Evolutionary conservation across 2,329 filamentous ascomycete species (phyloP).

Genomic region (Claviceps capensis): DNA sequence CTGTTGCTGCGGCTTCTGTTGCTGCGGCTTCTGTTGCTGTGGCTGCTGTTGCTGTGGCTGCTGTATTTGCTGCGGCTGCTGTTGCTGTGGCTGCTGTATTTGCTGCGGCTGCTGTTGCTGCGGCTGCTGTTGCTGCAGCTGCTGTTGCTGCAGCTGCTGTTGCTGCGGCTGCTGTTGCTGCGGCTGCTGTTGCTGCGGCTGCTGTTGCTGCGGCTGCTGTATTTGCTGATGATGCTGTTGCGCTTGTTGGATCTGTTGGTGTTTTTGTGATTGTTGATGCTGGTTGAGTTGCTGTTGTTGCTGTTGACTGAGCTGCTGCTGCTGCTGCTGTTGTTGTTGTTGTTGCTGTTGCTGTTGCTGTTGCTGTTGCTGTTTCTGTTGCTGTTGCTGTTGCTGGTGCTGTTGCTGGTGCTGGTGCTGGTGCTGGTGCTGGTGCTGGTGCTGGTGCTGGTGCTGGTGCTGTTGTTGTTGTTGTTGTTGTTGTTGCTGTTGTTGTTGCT

Average conservation of each 20-base stretch:
- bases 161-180: too few relatives aligned
- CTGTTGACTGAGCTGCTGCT: slow-evolving; percentile 15
- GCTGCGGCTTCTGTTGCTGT: slow-evolving; percentile 11
- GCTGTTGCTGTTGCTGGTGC: slow-evolving; percentile 16
- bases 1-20: slow-evolving; percentile 19
- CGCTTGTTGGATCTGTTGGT: slow-evolving; percentile 5
- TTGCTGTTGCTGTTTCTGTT: slow-evolving; percentile 13
- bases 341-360: slow-evolving; percentile 11
- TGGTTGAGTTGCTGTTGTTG: slow-evolving; percentile 13
- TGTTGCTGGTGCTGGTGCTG: slow-evolving; percentile 13
- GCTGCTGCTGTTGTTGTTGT: too few relatives aligned
- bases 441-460: slow-evolving; percentile 11
- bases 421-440: slow-evolving; percentile 17
- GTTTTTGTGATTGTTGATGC: slow-evolving; percentile 10
- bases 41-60: slow-evolving; percentile 12
- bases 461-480: slow-evolving; percentile 14
- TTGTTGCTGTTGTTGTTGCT: slow-evolving; percentile 7
- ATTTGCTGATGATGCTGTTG: slow-evolving; percentile 14
- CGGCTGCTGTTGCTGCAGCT: too few relatives aligned
- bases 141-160: slow-evolving; percentile 15
- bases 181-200: slow-evolving; percentile 16
- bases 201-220: slow-evolving; percentile 8
- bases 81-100: slow-evolving; percentile 20
- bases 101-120: slow-evolving; percentile 6
- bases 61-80: slow-evolving; percentile 7